Conservation (phyloP, 129 eudicot species). For the Flaveria robusta region DNA sequence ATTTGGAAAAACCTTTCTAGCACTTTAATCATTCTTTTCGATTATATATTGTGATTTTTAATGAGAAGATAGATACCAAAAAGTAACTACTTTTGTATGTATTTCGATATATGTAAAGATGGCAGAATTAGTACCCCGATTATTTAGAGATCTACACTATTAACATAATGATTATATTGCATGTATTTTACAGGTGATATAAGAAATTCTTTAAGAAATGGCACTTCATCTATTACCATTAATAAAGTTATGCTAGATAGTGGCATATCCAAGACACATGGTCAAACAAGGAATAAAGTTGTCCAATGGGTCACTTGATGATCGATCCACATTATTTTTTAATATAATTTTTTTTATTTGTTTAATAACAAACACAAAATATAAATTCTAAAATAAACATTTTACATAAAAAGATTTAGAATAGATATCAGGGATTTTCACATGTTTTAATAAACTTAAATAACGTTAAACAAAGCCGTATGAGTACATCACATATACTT, state of each 20-base stretch:
- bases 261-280: background rate
- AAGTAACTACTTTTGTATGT: constrained; percentile 16
- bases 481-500: too few species aligned
- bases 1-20: background rate
- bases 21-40: constrained; percentile 6
- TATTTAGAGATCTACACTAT: background rate
- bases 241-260: background rate
- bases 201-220: background rate
- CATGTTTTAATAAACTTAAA: background rate
- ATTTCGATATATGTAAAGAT: background rate
- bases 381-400: background rate
- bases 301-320: background rate
- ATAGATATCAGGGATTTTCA: background rate
- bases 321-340: too few species aligned
- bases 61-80: background rate
- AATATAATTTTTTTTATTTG: too few species aligned
- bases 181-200: background rate
- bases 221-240: background rate
- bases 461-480: background rate
- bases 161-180: background rate
- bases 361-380: background rate
- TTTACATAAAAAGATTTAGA: background rate
- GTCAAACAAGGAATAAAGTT: background rate
- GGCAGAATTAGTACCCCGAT: constrained; percentile 3
- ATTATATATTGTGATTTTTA: background rate